These are phyloP conservation scores for Coemansia erecta DNA, from an alignment of 192 early-diverging fungal genomes.

Conservation along the genomic window DNA sequence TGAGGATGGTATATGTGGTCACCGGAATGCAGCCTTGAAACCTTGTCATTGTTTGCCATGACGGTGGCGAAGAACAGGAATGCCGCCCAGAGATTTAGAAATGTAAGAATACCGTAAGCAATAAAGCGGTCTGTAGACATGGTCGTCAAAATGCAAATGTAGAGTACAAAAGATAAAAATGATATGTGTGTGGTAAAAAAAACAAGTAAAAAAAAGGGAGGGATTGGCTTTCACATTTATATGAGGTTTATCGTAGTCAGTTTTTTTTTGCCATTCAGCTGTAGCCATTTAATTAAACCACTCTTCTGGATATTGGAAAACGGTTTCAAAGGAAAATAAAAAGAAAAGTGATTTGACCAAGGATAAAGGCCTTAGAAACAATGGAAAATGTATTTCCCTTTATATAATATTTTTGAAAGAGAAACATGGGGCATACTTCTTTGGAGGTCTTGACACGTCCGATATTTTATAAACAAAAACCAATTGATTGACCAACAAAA, in stretches of 20 bases:
- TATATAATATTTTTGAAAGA: too few relatives aligned
- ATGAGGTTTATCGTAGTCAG: neutral
- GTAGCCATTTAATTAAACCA: too few relatives aligned
- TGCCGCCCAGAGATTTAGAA: conserved; percentile 7
- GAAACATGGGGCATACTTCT: neutral
- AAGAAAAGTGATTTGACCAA: too few relatives aligned
- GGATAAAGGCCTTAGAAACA: too few relatives aligned
- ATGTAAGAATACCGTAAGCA: conserved; percentile 4
- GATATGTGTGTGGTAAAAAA: neutral
- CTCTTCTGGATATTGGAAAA: too few relatives aligned
- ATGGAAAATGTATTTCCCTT: neutral
- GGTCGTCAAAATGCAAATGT: neutral
- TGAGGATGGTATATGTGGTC: neutral
- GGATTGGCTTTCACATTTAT: neutral
- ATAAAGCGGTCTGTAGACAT: neutral
- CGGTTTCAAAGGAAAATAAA: too few relatives aligned
- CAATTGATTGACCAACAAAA: too few relatives aligned
- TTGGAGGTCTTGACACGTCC: too few relatives aligned
- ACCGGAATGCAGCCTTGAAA: neutral
- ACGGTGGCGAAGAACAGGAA: conserved; percentile 1
- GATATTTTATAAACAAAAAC: too few relatives aligned
- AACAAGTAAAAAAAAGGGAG: neutral
- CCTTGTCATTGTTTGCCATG: neutral
- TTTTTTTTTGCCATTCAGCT: neutral
- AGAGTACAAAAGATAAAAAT: neutral